Base-by-base conservation (phyloP, 2,329 filamentous ascomycete species). In the Didymella arachidicola region DNA sequence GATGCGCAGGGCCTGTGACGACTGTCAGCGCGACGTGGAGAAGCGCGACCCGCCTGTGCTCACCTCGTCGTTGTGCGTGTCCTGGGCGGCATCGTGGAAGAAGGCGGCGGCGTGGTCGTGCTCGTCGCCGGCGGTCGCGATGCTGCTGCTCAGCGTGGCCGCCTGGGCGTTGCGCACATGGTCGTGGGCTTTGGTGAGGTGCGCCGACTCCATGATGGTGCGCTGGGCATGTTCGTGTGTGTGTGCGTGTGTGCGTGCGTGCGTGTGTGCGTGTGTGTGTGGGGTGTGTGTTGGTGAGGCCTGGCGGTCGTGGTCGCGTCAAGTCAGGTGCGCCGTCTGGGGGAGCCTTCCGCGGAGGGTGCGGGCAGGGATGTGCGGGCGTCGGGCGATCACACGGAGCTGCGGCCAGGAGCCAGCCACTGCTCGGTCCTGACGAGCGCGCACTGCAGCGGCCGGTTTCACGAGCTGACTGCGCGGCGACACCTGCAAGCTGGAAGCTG, bases 91-190 rank as follows among this genome's bases (percentile, higher is more conserved):
- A 60, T 89, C 89, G 60, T 92, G 89, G 76, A 97, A 98, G 75
- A 97, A 92, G 63, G 88, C 89, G 2, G 95, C 94, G 36, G 95
- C 95, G 57, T 91, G 83, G 52, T 93, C 88, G 78, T 98, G 94
- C 77, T 97, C 91, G 71, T 90, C 90, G 72, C 93, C 90, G 62
- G 94, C 94, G 46, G 91, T 88, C 7, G 89, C 89, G 55, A 91
- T 91, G 73, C 95, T 88, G 54, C 83, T 81, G 65, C 85, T 84
- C 63, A 84, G 82, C 32, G 85, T 87, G 54, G 93, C 92, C 25
- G 88, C 83, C 25, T 91, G 88, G 42, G 94, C 93, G 71, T 91
- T 93, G 70, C 89, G 88, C 49, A 92, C 93, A 79, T 97, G 93
- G 67, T 94, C 89, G 78, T 97, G 92, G 62, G 93, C 94, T 87